Evolutionary conservation across 495 filamentous ascomycete species (phyloP), one percentile per base, ranked within the genome.

Genomic region (Podospora pseudocomata): DNA sequence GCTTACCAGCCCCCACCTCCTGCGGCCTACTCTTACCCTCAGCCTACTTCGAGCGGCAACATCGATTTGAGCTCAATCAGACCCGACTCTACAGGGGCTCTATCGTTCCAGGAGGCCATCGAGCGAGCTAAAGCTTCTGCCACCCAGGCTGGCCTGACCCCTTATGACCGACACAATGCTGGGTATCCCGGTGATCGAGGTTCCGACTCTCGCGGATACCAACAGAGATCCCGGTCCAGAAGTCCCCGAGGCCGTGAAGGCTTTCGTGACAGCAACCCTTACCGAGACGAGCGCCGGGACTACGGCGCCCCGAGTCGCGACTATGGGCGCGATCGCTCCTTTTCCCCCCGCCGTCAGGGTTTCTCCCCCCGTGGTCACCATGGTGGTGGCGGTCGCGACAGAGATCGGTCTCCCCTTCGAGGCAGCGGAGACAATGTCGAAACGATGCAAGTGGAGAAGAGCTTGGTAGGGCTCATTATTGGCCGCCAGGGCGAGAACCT

Each of bases 401-500:
- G 85, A 58, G 83, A 88, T 34, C 80, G 89, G 57, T 86, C 86
- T 7, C 87, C 88, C 13, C 71, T 82, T 16, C 71, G 84, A 15
- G 80, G 81, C 59, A 83, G 81, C 68, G 81, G 84, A 49, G 90
- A 90, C 61, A 87, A 89, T 67, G 81, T 83, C 9, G 91, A 95
- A 73, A 87, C 87, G 2, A 89, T 95, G 62, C 81, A 86, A 64
- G 91, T 95, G 67, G 91, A 95, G 70, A 89, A 89, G 5, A 86
- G 84, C 64, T 81, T 93, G 54, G 92, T 95, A 44, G 92, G 92
- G 28, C 80, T 95, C 11, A 93, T 95, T 74, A 95, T 95, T 71
- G 92, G 92, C 16, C 85, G 91, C 49, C 88, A 91, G 70, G 92
- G 92, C 61, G 92, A 95, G 76, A 95, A 92, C 65, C 80, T 95